Percentiles rank a stretch among this genome's conserved stretches.
Conservation (phyloP, 2,329 filamentous ascomycete species). For the Fusarium sp. region DNA sequence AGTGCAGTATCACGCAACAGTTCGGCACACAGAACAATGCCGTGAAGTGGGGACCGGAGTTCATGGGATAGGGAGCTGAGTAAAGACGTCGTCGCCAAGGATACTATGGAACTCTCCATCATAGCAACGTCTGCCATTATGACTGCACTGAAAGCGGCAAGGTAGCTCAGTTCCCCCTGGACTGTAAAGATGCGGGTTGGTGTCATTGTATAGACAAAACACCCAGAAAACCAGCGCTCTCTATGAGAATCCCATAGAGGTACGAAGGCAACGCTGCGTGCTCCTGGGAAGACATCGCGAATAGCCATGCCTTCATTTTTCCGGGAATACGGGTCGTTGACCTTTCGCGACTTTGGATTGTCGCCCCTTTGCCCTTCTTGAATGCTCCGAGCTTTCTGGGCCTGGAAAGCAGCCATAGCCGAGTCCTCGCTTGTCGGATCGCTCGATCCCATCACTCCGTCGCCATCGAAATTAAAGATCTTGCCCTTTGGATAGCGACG, state of each 20-base stretch:
- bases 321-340: constrained; percentile 17
- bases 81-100: constrained; percentile 65
- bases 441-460: constrained; percentile 49
- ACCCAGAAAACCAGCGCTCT: constrained; percentile 60
- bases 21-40: constrained; percentile 65
- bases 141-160: constrained; percentile 62
- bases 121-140: constrained; percentile 66
- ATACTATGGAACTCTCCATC: constrained; percentile 52
- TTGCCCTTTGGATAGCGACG: constrained; percentile 57
- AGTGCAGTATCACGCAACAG: constrained; percentile 62
- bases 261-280: constrained; percentile 58
- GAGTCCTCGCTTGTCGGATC: constrained; percentile 46
- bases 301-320: constrained; percentile 43
- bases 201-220: constrained; percentile 60
- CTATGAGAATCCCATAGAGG: constrained; percentile 59
- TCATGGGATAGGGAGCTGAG: constrained; percentile 71
- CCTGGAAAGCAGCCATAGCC: background rate
- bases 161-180: constrained; percentile 61
- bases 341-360: background rate
- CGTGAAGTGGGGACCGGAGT: constrained; percentile 69
- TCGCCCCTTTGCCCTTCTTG: background rate
- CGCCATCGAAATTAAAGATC: constrained; percentile 57
- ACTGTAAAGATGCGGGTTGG: constrained; percentile 57
- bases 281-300: constrained; percentile 52
- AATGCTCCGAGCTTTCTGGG: background rate